Conservation (phyloP, 192 early-diverging fungal species). For the Linnemannia schmuckeri region DNA sequence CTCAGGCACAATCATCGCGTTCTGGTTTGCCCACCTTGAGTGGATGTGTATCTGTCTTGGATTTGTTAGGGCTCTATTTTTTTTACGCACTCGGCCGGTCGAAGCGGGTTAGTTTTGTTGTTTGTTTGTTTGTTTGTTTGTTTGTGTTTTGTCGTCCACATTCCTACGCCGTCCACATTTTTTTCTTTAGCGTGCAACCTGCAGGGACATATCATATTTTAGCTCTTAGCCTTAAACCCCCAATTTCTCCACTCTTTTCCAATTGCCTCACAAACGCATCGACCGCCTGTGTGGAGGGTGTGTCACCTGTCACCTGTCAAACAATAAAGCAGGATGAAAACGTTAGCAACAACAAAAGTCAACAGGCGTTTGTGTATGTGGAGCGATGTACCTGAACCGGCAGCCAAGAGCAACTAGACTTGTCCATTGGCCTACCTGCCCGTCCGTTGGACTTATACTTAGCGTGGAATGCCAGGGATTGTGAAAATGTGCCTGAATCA, state of each 20-base stretch:
- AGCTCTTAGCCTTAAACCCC: no score
- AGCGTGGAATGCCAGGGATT: background rate
- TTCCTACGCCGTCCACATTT: background rate
- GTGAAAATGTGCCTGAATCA: background rate
- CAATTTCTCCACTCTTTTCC: background rate
- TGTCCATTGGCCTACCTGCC: no score
- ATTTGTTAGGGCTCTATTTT: no score
- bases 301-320: background rate
- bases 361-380: background rate
- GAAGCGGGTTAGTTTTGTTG: no score
- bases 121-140: no score
- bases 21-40: no score
- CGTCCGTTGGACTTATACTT: background rate
- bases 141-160: no score
- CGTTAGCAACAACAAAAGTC: background rate
- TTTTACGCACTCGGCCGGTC: no score
- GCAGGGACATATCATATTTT: background rate
- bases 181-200: background rate
- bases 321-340: background rate
- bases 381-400: background rate
- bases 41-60: no score
- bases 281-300: background rate
- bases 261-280: background rate
- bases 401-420: background rate
- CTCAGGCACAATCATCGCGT: no score